A percentile compares a stretch with the other conserved stretches of the same genome.
These are phyloP conservation scores for Lathyrus aphaca DNA, from an alignment of 306 rosid species.

Conservation along the genomic window DNA sequence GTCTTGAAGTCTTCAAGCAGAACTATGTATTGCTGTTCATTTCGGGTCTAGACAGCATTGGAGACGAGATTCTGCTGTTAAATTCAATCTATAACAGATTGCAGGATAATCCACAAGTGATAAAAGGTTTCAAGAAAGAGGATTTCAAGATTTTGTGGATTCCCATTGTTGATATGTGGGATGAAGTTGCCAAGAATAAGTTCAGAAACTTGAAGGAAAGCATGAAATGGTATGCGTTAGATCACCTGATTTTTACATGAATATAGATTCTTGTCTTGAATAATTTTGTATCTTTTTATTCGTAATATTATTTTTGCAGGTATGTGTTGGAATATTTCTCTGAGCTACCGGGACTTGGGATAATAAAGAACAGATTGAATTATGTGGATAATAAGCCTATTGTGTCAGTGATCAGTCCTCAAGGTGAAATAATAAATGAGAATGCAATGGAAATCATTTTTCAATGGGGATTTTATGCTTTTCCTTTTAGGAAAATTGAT, in stretches of 20 bases:
- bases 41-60: slow-evolving; percentile 34
- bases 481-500: slow-evolving; percentile 40
- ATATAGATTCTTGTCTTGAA: too few species aligned
- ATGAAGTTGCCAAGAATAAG: not conserved
- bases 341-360: slow-evolving; percentile 39
- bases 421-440: not conserved
- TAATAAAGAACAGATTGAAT: slow-evolving; percentile 24
- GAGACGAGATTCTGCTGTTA: slow-evolving; percentile 38
- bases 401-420: slow-evolving; percentile 32
- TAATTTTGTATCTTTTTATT: too few species aligned
- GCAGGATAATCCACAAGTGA: slow-evolving; percentile 17
- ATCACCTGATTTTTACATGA: too few species aligned
- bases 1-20: slow-evolving; percentile 38
- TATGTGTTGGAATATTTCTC: slow-evolving; percentile 33
- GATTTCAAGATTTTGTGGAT: slow-evolving; percentile 45
- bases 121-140: slow-evolving; percentile 30
- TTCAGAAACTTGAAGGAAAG: slow-evolving; percentile 11
- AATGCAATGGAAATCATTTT: slow-evolving; percentile 41
- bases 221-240: slow-evolving; percentile 34
- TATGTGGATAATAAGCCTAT: slow-evolving; percentile 8
- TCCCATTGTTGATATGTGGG: slow-evolving; percentile 37
- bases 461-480: slow-evolving; percentile 44
- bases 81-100: slow-evolving; percentile 37
- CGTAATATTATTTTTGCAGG: too few species aligned
- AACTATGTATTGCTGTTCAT: slow-evolving; percentile 39